Evolutionary conservation across 2,329 filamentous ascomycete species (phyloP).

Genomic region (Fusarium pseudograminearum): DNA sequence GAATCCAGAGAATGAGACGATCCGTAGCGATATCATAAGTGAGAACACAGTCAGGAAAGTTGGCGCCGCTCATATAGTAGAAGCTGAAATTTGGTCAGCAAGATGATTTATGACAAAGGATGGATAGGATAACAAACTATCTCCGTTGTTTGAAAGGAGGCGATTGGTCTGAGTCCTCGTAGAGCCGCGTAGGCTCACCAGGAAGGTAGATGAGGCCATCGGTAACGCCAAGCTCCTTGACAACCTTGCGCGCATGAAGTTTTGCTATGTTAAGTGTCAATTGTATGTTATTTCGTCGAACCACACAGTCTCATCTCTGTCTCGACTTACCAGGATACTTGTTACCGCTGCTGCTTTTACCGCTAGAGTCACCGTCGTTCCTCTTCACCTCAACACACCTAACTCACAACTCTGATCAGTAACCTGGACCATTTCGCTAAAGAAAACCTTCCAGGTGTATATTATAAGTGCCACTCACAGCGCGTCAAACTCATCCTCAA

Average conservation of each 20-base stretch:
- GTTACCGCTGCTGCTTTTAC: conserved; percentile 41
- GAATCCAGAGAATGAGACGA: conserved; percentile 78
- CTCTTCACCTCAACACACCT: conserved; percentile 57
- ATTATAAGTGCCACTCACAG: conserved; percentile 56
- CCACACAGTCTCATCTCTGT: not conserved
- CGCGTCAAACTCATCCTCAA: conserved; percentile 67
- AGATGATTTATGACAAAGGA: not conserved
- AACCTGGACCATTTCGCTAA: not conserved
- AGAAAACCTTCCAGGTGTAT: no score
- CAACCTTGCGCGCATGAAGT: conserved; percentile 68
- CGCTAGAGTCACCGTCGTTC: conserved; percentile 25
- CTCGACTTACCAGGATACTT: conserved; percentile 55
- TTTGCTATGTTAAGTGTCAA: conserved; percentile 59
- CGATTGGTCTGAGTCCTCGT: conserved; percentile 70
- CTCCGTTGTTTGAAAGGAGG: conserved; percentile 68
- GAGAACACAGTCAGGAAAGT: conserved; percentile 66
- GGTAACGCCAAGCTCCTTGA: conserved; percentile 60
- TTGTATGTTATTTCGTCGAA: not conserved
- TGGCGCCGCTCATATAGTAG: conserved; percentile 67
- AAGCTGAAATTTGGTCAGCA: conserved; percentile 57
- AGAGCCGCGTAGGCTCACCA: conserved; percentile 63
- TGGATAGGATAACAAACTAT: conserved; percentile 60
- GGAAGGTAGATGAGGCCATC: conserved; percentile 68
- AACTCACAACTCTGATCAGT: conserved; percentile 11
- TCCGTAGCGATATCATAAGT: conserved; percentile 71